Conservation (phyloP, 305 asterid genomes). For the Solanum chacoense region DNA sequence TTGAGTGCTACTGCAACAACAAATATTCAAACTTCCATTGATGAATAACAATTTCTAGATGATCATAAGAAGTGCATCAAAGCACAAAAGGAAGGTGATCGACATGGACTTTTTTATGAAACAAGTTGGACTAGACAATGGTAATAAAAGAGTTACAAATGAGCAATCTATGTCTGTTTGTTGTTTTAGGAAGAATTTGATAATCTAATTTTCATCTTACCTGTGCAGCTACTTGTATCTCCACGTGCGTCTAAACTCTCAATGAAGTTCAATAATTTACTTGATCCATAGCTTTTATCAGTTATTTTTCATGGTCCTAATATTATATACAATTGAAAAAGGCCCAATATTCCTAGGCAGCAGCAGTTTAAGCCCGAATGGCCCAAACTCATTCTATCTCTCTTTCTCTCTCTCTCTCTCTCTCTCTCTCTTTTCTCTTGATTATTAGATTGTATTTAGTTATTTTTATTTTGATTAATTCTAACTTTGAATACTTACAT, state of each 20-base stretch:
- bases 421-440: too few relatives aligned
- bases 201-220: not conserved
- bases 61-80: constrained; percentile 63
- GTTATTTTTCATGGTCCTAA: too few relatives aligned
- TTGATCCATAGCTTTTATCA: not conserved
- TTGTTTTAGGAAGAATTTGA: not conserved
- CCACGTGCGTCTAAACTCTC: constrained; percentile 18
- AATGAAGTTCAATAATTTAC: not conserved
- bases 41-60: constrained; percentile 60
- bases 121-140: constrained; percentile 30
- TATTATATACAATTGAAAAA: too few relatives aligned
- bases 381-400: too few relatives aligned
- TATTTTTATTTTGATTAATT: too few relatives aligned
- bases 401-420: too few relatives aligned
- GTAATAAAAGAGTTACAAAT: not conserved
- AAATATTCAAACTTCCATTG: constrained; percentile 14
- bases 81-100: constrained; percentile 32
- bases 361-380: too few relatives aligned
- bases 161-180: not conserved
- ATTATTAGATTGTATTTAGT: too few relatives aligned
- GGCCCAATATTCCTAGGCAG: too few relatives aligned
- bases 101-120: constrained; percentile 47
- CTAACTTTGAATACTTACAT: too few relatives aligned
- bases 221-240: constrained; percentile 10
- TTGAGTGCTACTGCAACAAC: constrained; percentile 19